These are phyloP conservation scores for Lithocarpus polystachyus DNA, from an alignment of 306 rosid species.

Conservation along the genomic window DNA sequence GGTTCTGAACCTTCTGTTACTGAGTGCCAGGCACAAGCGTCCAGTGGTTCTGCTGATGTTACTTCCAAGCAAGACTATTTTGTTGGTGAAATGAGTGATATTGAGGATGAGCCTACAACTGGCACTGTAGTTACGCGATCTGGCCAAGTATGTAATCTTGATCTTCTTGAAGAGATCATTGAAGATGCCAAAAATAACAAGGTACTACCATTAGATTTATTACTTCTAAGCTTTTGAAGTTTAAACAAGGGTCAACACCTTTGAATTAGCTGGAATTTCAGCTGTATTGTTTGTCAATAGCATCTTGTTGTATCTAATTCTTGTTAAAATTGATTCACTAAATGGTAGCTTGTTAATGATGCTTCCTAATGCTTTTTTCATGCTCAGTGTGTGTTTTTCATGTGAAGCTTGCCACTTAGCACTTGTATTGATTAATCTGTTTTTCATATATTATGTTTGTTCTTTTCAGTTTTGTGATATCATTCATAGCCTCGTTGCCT, in stretches of 20 bases:
- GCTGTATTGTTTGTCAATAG: not conserved
- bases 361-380: not conserved
- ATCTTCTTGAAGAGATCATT: conserved; percentile 69
- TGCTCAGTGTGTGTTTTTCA: not conserved
- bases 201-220: conserved; percentile 44
- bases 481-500: not conserved
- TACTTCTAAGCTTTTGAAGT: not conserved
- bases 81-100: conserved; percentile 26
- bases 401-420: not conserved
- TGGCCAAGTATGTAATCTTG: conserved; percentile 44
- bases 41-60: conserved; percentile 21
- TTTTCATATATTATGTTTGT: not conserved
- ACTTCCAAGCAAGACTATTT: conserved; percentile 17
- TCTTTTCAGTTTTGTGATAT: not conserved
- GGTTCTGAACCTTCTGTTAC: conserved; percentile 10
- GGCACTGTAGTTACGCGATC: conserved; percentile 28
- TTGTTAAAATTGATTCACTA: not conserved
- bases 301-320: not conserved
- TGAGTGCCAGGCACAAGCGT: conserved; percentile 23
- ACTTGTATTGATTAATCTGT: not conserved
- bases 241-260: not conserved
- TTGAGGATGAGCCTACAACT: conserved; percentile 33
- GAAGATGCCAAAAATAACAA: conserved; percentile 80
- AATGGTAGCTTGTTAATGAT: not conserved
- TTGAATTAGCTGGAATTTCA: not conserved